These are phyloP conservation scores for Uronychia setigera DNA, from an alignment of 73 alveolate species.

Conservation along the genomic window DNA sequence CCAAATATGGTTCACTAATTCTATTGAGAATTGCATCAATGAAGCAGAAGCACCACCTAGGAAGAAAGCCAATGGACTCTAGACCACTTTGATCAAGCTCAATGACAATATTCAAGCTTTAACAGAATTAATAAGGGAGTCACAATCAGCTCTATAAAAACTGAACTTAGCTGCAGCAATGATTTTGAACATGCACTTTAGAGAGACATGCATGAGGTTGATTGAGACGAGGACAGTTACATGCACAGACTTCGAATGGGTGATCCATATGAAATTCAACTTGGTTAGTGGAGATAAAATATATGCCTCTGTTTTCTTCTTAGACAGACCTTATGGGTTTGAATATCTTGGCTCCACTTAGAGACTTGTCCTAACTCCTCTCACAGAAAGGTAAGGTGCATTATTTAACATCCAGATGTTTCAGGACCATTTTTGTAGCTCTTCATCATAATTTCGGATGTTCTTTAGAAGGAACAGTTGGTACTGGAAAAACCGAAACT, in stretches of 20 bases:
- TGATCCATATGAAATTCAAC: conserved; percentile 81
- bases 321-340: conserved; percentile 89
- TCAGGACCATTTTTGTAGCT: conserved; percentile 85
- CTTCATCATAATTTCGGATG: conserved; percentile 84
- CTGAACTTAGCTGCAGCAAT: conserved; percentile 85
- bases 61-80: conserved; percentile 40
- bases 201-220: conserved; percentile 90
- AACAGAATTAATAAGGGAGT: conserved; percentile 88
- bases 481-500: conserved; percentile 88
- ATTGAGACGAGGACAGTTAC: conserved; percentile 65
- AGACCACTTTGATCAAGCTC: conserved; percentile 81
- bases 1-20: conserved; percentile 44
- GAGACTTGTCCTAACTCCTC: conserved; percentile 85
- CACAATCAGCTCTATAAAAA: conserved; percentile 82
- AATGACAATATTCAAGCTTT: conserved; percentile 70
- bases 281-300: too few species aligned
- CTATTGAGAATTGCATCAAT: conserved; percentile 8
- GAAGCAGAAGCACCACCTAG: conserved; percentile 50
- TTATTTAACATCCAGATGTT: conserved; percentile 61
- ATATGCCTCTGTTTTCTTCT: conserved; percentile 76
- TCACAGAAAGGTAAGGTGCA: conserved; percentile 47
- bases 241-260: conserved; percentile 81
- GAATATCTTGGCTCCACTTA: conserved; percentile 95
- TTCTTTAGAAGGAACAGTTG: conserved; percentile 94
- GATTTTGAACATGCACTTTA: conserved; percentile 92